Evolutionary conservation across 1,284 basidiomycete species (phyloP).

Genomic region (Naganishia albida): DNA sequence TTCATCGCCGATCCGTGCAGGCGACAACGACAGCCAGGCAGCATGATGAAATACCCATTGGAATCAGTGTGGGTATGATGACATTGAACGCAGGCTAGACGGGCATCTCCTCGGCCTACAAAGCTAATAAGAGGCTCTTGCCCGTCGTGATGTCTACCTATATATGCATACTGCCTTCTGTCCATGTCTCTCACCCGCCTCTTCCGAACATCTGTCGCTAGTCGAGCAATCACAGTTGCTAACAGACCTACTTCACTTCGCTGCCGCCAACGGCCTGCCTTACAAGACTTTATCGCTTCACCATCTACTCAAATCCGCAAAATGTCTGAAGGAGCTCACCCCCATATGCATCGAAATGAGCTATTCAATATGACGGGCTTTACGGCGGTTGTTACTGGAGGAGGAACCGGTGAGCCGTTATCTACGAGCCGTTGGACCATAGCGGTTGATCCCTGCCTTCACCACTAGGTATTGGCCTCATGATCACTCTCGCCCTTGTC

Average conservation of each 20-base stretch:
- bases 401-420: conserved; percentile 3
- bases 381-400: conserved; percentile 41
- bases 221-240: background rate
- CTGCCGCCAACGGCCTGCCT: no score
- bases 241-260: background rate
- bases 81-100: background rate
- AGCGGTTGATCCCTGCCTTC: conserved; percentile 2
- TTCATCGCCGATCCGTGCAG: background rate
- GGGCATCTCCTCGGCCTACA: background rate
- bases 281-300: no score
- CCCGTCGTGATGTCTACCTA: background rate
- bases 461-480: conserved; percentile 49
- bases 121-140: background rate
- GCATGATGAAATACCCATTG: background rate
- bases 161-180: background rate
- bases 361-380: conserved; percentile 41
- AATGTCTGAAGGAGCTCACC: conserved; percentile 37
- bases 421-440: background rate
- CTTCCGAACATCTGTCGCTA: background rate
- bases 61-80: conserved; percentile 11
- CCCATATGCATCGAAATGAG: conserved; percentile 38
- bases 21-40: background rate
- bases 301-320: conserved; percentile 5
- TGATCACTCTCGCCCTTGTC: conserved; percentile 53
- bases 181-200: background rate